phyloP scores from a whole-genome alignment of 2,329 filamentous ascomycete genomes.

The Neofusicoccum ribis region DNA sequence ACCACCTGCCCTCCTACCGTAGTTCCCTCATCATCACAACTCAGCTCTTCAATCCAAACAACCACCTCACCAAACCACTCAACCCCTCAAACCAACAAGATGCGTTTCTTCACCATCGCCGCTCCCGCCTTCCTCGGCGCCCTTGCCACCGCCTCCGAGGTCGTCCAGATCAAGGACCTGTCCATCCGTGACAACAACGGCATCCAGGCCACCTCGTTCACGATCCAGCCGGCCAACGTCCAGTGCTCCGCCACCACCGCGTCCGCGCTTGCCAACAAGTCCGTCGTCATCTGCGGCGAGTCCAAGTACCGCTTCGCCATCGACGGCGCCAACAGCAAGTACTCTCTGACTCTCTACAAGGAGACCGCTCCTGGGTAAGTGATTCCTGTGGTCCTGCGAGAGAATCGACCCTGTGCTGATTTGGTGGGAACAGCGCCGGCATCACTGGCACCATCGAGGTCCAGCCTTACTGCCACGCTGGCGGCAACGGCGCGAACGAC shows the following conservation, averaged over 20 bases:
- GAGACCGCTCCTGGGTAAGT: conserved; percentile 3
- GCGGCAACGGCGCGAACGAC: background rate
- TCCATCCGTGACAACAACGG: conserved; percentile 1
- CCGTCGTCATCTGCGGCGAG: background rate
- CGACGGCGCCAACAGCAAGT: conserved; percentile 1
- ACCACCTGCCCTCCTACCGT: no score
- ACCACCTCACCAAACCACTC: background rate
- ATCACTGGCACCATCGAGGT: background rate
- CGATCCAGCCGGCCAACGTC: conserved; percentile 2
- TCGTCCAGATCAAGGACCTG: conserved; percentile 1
- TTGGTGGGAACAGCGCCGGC: background rate
- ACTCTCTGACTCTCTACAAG: conserved; percentile 2
- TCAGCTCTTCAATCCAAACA: background rate
- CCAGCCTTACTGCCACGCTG: background rate
- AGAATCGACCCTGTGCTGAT: no score
- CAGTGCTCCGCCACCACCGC: background rate
- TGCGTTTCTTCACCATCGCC: conserved; percentile 8
- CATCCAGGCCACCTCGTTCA: background rate
- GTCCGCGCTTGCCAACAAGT: background rate
- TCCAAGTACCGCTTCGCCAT: conserved; percentile 2
- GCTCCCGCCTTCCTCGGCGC: background rate
- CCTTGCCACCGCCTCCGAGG: background rate
- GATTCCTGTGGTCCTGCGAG: no score
- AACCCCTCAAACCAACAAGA: conserved; percentile 7
- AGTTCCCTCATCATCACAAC: background rate